phyloP scores from a whole-genome alignment of 805 yeast genomes.

The Zygosaccharomyces bisporus region DNA sequence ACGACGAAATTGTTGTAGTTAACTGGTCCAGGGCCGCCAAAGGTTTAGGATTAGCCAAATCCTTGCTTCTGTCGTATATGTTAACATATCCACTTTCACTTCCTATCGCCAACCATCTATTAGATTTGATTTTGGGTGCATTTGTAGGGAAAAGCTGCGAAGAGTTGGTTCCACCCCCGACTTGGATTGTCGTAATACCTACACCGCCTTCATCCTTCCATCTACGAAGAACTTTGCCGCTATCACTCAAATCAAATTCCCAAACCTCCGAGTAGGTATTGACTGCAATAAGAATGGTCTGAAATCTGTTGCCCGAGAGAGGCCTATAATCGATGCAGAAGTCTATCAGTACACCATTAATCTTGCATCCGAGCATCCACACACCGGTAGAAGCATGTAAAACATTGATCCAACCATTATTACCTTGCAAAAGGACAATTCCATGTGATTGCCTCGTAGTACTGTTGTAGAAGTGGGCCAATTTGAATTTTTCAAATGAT shows the following conservation, averaged over 20 bases:
- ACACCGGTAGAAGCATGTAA: constrained; percentile 76
- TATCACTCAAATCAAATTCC: constrained; percentile 63
- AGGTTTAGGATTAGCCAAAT: constrained; percentile 41
- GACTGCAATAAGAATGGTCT: constrained; percentile 49
- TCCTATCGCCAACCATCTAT: constrained; percentile 87
- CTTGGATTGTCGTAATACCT: constrained; percentile 71
- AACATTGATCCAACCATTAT: constrained; percentile 87
- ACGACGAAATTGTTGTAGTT: constrained; percentile 70
- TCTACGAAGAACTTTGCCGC: constrained; percentile 49
- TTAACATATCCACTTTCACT: constrained; percentile 85
- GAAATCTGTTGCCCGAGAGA: constrained; percentile 23
- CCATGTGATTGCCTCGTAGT: constrained; percentile 47
- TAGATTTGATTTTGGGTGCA: constrained; percentile 29
- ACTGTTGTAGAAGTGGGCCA: constrained; percentile 45
- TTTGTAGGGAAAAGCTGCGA: constrained; percentile 27
- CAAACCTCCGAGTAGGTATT: constrained; percentile 82
- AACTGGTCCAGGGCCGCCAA: constrained; percentile 68
- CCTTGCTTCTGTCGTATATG: constrained; percentile 58
- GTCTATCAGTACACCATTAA: constrained; percentile 84
- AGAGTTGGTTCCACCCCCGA: constrained; percentile 54
- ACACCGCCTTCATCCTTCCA: constrained; percentile 89
- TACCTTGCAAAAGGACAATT: constrained; percentile 70
- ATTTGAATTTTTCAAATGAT: constrained; percentile 80
- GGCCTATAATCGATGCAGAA: constrained; percentile 43
- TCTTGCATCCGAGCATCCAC: constrained; percentile 80